Conservation (phyloP, 2,329 filamentous ascomycete species). For the Colletotrichum siamense region DNA sequence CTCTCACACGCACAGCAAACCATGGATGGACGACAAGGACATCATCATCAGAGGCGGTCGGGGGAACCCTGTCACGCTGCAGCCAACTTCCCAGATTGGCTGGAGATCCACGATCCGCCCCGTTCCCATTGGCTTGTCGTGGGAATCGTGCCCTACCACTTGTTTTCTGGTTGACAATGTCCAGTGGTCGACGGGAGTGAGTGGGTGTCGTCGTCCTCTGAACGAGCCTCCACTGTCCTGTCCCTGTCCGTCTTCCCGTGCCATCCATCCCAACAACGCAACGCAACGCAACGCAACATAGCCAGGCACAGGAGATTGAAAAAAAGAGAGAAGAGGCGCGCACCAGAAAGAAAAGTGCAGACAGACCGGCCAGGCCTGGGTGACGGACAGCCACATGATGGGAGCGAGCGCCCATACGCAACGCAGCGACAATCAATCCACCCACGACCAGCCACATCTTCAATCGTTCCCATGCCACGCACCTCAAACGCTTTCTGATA, state of each 20-base stretch:
- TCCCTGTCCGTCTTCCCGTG: background rate
- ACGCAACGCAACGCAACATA: background rate
- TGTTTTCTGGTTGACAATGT: background rate
- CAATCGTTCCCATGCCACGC: background rate
- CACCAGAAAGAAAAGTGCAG: background rate
- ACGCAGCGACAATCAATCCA: background rate
- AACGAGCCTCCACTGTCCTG: background rate
- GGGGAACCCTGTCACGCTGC: background rate
- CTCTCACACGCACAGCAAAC: background rate
- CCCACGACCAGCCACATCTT: conserved; percentile 9
- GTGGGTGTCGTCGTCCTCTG: background rate
- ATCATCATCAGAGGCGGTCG: conserved; percentile 1
- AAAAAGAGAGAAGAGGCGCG: background rate
- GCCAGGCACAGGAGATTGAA: background rate
- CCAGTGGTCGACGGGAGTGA: background rate
- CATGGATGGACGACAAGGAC: background rate
- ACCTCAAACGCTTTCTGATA: background rate
- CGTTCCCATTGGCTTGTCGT: background rate
- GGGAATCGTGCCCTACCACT: background rate
- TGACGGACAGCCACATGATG: background rate
- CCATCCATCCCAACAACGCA: background rate
- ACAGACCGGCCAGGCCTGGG: background rate
- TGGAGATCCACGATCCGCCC: background rate
- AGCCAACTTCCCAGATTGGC: background rate
- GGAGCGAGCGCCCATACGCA: background rate